Percentiles rank a stretch among this genome's conserved stretches.
Conservation (phyloP, 768 basidiomycete genomes). For the Serpula lacrymans region DNA sequence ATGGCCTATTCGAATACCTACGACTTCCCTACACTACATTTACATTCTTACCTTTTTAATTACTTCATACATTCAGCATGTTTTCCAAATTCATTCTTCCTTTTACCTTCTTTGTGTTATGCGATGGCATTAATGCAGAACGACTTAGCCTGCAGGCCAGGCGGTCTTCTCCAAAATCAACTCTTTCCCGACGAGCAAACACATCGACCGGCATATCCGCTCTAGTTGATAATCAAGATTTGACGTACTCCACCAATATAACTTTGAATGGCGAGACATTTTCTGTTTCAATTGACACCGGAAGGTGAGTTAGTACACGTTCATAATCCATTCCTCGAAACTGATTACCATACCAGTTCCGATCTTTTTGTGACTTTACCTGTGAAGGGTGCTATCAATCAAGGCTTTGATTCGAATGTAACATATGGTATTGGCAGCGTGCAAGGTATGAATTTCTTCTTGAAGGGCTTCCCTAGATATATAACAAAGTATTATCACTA, state of each 20-base stretch:
- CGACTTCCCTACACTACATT: no score
- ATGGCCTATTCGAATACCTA: no score
- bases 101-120: slow-evolving; percentile 8
- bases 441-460: slow-evolving; percentile 35
- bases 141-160: slow-evolving; percentile 17
- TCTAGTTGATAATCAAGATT: slow-evolving; percentile 27
- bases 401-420: slow-evolving; percentile 38
- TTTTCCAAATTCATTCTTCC: slow-evolving; percentile 4
- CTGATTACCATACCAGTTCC: no score
- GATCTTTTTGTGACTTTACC: slow-evolving; percentile 58
- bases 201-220: slow-evolving; percentile 22
- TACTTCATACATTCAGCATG: no score
- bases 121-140: slow-evolving; percentile 3
- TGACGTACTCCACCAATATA: slow-evolving; percentile 37
- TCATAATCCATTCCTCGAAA: background rate
- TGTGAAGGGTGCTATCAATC: slow-evolving; percentile 36
- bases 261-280: slow-evolving; percentile 33
- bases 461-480: background rate
- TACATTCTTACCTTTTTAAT: no score
- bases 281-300: slow-evolving; percentile 42
- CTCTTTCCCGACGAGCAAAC: slow-evolving; percentile 21
- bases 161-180: slow-evolving; percentile 2
- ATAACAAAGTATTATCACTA: background rate
- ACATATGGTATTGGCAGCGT: slow-evolving; percentile 54
- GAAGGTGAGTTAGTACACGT: no score